Base-by-base conservation (phyloP, 2,329 filamentous ascomycete species). In the Huntiella moniliformis region DNA sequence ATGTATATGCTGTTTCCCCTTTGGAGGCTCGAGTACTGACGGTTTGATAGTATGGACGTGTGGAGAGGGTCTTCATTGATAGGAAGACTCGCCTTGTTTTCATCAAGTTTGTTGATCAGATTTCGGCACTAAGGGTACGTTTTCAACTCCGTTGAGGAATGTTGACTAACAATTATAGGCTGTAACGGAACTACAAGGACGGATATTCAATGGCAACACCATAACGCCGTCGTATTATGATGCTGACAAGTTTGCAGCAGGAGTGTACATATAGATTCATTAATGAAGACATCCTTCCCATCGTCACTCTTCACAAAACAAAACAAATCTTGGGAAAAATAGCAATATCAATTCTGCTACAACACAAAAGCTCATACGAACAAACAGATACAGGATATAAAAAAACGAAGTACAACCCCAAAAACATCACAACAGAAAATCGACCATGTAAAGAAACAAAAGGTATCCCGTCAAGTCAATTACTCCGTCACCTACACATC, bases 171-270 rank as follows among this genome's bases (percentile, higher is more conserved):
- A 48, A n/a, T 2, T 49, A 36, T 47, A 87, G 79, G 88, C 88
- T 44, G 84, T 96, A 43, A 92, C 91, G 58, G 85, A 85, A 8
- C 73, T 94, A 36, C 77, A 94, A 56, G 86, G 86, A 12, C 77
- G 86, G 45, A 72, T 85, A 12, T 96, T 96, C 60, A 87, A 86
- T 52, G 87, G 83, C 4, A 93, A 93, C 58, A 67, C 70, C 8
- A 92, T 96, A 48, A 65, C 67, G n/a, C 83, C 87, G 1, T 73
- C 71, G 44, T 96, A 87, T 58, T 96, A 82, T 59, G 76, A 92
- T 55, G 67, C 67, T 4, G 84, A 88, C 38, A 82, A 74, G 55
- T 98, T 96, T 57, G 85, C 92, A 52, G 63, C 67, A 44, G 80
- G 80, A 0, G 60, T 74, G 15, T 74, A 72, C 51, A 57, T 54